Conservation (phyloP, 1,284 basidiomycete species). For the Pisolithus thermaeus region DNA sequence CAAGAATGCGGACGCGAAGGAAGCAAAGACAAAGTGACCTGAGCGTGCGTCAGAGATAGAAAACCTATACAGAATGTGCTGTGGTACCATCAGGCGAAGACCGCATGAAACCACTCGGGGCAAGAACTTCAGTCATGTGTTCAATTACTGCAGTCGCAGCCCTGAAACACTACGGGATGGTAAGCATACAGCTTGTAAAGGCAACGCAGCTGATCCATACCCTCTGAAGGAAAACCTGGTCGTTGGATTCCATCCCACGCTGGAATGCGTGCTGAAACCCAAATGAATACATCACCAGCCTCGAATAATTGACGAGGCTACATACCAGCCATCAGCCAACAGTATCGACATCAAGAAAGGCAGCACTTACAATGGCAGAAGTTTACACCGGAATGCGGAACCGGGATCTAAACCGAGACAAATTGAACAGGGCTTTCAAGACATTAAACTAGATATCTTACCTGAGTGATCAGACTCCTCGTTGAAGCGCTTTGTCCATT, state of each 20-base stretch:
- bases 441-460: conserved; percentile 15
- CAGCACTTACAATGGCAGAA: conserved; percentile 66
- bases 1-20: conserved; percentile 81
- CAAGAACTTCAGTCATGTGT: conserved; percentile 59
- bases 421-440: background rate
- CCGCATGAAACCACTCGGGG: conserved; percentile 72
- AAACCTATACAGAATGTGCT: background rate
- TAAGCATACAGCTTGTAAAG: background rate
- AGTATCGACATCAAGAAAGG: background rate
- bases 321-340: conserved; percentile 12
- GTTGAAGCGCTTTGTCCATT: conserved; percentile 56
- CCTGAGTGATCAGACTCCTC: conserved; percentile 51
- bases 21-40: conserved; percentile 79
- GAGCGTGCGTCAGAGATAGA: background rate
- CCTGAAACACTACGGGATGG: conserved; percentile 51
- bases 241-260: conserved; percentile 56
- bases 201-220: conserved; percentile 30
- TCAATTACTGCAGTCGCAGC: conserved; percentile 64
- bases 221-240: conserved; percentile 64
- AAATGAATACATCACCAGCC: conserved; percentile 83
- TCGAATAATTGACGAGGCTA: conserved; percentile 69
- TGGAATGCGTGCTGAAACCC: conserved; percentile 79
- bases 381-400: conserved; percentile 56
- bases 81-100: conserved; percentile 70
- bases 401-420: conserved; percentile 42